phyloP scores from a whole-genome alignment of 306 rosid species.

The Vachellia pachyceras region DNA sequence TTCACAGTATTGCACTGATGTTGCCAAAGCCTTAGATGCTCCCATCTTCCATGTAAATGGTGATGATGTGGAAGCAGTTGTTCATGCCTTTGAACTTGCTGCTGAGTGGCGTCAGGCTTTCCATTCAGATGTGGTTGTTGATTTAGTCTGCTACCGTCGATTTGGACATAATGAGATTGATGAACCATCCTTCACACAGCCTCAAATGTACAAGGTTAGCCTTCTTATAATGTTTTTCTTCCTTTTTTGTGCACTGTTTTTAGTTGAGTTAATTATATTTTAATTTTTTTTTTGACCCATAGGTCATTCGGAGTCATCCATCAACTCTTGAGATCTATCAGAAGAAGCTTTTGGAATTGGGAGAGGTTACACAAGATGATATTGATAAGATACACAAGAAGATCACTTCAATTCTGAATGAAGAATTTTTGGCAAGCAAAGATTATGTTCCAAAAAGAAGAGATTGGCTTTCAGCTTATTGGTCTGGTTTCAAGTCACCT shows the following conservation, averaged over 20 bases:
- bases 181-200: conserved; percentile 97
- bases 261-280: conserved; percentile 31
- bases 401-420: conserved; percentile 77
- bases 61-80: conserved; percentile 97
- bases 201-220: conserved; percentile 95
- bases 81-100: conserved; percentile 94
- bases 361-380: conserved; percentile 72
- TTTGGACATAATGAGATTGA: conserved; percentile 99
- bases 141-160: conserved; percentile 91
- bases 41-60: conserved; percentile 95
- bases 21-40: conserved; percentile 89
- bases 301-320: conserved; percentile 87
- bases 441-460: conserved; percentile 87
- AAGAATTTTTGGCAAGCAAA: conserved; percentile 90
- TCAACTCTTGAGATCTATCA: conserved; percentile 85
- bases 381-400: conserved; percentile 70
- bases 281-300: conserved; percentile 36
- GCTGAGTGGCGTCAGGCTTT: conserved; percentile 99
- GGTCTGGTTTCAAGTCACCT: conserved; percentile 97
- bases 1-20: conserved; percentile 92
- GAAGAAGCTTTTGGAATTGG: conserved; percentile 79
- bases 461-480: conserved; percentile 98
- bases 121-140: conserved; percentile 98
- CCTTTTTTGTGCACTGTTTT: conserved; percentile 19
- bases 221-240: conserved; percentile 25